Conservation (phyloP, 75 land plant genomes). For the Pinus taeda region DNA sequence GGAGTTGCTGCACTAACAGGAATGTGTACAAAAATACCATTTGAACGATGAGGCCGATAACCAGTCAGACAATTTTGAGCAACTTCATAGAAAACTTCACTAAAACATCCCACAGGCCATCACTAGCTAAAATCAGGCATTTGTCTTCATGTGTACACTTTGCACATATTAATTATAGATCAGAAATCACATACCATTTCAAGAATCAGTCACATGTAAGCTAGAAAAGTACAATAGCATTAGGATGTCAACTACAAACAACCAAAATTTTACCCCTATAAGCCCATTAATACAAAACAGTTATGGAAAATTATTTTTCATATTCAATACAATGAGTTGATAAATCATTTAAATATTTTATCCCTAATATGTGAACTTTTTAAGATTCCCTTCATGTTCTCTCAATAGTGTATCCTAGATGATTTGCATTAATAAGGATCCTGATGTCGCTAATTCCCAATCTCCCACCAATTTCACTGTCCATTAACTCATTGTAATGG, state of each 20-base stretch:
- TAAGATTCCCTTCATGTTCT: no score
- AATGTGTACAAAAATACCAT: slow-evolving; percentile 17
- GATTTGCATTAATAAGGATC: no score
- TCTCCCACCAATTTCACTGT: no score
- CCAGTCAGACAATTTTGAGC: slow-evolving; percentile 43
- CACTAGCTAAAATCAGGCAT: slow-evolving; percentile 80
- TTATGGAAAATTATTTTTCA: neutral
- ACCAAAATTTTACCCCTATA: neutral
- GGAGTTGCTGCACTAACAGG: slow-evolving; percentile 39
- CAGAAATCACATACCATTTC: slow-evolving; percentile 67
- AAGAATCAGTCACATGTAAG: slow-evolving; percentile 68
- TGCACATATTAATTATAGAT: slow-evolving; percentile 63
- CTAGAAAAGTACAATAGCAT: neutral
- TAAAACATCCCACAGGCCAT: slow-evolving; percentile 93
- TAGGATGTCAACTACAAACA: neutral
- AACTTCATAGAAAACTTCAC: slow-evolving; percentile 66
- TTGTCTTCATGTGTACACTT: slow-evolving; percentile 64
- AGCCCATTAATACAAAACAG: neutral
- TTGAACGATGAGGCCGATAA: slow-evolving; percentile 12
- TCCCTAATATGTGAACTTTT: neutral
- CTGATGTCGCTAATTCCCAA: no score
- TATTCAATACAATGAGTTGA: neutral
- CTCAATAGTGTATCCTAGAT: no score
- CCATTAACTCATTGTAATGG: no score
- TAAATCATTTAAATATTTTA: neutral